Base-by-base conservation (phyloP, 202 grass and related monocot genomes). In the Zizania palustris region DNA sequence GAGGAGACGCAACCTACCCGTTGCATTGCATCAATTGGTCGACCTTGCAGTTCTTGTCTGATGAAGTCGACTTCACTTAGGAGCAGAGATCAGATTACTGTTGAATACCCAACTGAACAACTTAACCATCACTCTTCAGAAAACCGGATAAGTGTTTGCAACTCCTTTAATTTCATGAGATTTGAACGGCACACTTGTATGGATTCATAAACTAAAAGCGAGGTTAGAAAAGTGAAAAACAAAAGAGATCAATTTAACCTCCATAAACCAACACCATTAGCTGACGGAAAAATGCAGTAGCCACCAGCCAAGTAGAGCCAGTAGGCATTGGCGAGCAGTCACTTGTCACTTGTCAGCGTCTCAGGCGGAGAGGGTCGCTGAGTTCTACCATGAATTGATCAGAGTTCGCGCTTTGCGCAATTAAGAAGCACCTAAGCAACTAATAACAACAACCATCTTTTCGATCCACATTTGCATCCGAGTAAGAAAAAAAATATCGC, bases 361-460 rank as follows among this genome's bases (percentile, higher is more conserved):
- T 28, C 19, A 28, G 41, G 18, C 41, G 45, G 11, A 67, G 64
- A 45, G 11, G 5, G 65, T 8, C 18, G 18, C 13, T 18, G 50
- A 15, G 6, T 69, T 69, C 11, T 13, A 22, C 64, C 40, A 21
- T 22, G 40, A 64, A 67, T 15, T 1, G 12, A 45, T 3, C 64
- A 12, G 64, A 45, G n/a, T 13, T 22, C 11, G 1, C 10, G 6
- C 42, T 68, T 68, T 68, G 65, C 65, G 6, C 20, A 46, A 45
- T 33, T 68, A 68, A 68, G 43, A 68, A 68, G 65, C 65, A 68
- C 48, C 41, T 16, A 28, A 9, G 65, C 65, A 68, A 68, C 41
- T 16, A 28, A 9, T 5, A 46, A 44, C 65, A 67, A 33, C 18
- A 45, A 43, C 3, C 65, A 45, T 68, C 43, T 14, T n/a, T 67